Percentiles rank a stretch among this genome's conserved stretches.
Conservation (phyloP, 23 red algal species). For the Pyropia haitanensis region DNA sequence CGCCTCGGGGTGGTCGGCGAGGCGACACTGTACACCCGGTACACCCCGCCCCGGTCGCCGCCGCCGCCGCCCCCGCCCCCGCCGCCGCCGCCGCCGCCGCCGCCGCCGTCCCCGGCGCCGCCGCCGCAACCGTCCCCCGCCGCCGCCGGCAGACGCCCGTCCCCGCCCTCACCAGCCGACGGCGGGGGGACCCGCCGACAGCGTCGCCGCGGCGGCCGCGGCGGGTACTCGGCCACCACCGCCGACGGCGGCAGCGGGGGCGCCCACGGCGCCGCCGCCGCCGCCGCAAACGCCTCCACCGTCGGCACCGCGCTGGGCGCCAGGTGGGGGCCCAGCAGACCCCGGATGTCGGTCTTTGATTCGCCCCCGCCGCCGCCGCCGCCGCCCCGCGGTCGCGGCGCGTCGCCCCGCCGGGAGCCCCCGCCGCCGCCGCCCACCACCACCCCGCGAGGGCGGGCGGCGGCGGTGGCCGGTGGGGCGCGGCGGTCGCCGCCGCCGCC, state of each 20-base stretch:
- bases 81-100: no score
- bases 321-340: slow-evolving; percentile 20
- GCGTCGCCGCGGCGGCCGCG: no score
- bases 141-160: no score
- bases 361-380: neutral
- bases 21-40: slow-evolving; percentile 24
- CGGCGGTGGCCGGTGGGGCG: no score
- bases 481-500: no score
- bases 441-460: neutral
- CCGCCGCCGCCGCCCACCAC: slow-evolving; percentile 15
- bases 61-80: no score
- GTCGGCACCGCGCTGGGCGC: slow-evolving; percentile 18
- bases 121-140: no score
- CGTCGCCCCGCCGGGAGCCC: neutral
- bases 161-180: no score
- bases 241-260: slow-evolving; percentile 1
- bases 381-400: neutral
- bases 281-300: slow-evolving; percentile 2
- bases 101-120: no score
- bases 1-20: slow-evolving; percentile 5
- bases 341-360: slow-evolving; percentile 27
- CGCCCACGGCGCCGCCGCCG: neutral
- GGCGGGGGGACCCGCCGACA: no score
- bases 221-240: no score
- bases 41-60: slow-evolving; percentile 12